These are phyloP conservation scores for Gossypium thurberi DNA, from an alignment of 345 rosid species.

Conservation along the genomic window DNA sequence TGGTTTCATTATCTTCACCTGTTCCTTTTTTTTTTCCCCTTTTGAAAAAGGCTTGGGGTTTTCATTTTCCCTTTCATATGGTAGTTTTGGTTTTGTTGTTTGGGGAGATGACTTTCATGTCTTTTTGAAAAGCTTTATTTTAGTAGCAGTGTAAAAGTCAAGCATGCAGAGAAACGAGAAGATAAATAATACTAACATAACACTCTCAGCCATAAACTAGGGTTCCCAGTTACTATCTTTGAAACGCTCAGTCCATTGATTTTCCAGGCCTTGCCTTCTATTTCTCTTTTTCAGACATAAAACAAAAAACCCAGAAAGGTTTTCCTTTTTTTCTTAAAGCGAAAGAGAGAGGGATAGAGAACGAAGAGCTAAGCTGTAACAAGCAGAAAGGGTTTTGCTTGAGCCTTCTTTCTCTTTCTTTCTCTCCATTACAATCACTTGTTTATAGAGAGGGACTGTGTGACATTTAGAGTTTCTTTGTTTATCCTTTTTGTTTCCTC, in stretches of 20 bases:
- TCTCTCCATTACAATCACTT: slow-evolving; percentile 22
- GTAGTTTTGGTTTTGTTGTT: background rate
- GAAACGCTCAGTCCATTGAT: background rate
- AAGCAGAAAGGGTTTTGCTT: slow-evolving; percentile 16
- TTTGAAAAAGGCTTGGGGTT: slow-evolving; percentile 7
- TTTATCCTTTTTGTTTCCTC: slow-evolving; percentile 50
- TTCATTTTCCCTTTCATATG: slow-evolving; percentile 4
- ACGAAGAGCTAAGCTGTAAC: slow-evolving; percentile 47
- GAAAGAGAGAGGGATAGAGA: slow-evolving; percentile 61
- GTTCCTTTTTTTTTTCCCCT: background rate
- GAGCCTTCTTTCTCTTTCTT: slow-evolving; percentile 52
- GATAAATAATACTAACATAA: background rate
- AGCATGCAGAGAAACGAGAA: slow-evolving; percentile 29
- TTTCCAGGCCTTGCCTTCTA: slow-evolving; percentile 9
- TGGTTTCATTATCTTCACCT: slow-evolving; percentile 35
- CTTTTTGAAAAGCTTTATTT: background rate
- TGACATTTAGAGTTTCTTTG: slow-evolving; percentile 42
- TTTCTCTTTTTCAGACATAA: slow-evolving; percentile 14
- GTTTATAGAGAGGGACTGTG: slow-evolving; percentile 46
- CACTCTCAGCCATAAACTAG: slow-evolving; percentile 21
- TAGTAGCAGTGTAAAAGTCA: slow-evolving; percentile 13
- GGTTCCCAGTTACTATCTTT: slow-evolving; percentile 22
- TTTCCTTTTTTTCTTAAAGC: background rate
- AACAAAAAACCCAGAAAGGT: slow-evolving; percentile 3
- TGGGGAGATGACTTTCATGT: slow-evolving; percentile 8